Evolutionary conservation across 371 early-diverging fungal genomes (phyloP).

Genomic region (Fennellomyces sp.): DNA sequence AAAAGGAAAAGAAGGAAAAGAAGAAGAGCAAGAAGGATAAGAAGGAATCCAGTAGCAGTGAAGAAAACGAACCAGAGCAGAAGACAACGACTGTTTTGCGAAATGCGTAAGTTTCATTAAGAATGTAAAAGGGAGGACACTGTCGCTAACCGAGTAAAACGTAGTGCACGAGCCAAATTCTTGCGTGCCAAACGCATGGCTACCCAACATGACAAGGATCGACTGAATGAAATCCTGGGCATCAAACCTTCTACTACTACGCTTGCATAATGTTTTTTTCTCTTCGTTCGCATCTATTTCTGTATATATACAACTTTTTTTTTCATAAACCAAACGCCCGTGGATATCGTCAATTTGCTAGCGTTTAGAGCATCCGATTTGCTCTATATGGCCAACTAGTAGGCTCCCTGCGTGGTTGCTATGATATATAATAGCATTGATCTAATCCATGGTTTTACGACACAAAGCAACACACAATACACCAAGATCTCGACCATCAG

Average conservation of each 20-base stretch:
- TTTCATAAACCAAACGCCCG: no score
- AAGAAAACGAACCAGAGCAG: conserved; percentile 26
- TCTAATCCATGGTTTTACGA: no score
- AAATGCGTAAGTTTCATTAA: conserved; percentile 53
- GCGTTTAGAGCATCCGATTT: no score
- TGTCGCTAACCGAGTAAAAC: background rate
- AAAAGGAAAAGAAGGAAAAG: conserved; percentile 19
- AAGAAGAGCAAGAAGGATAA: conserved; percentile 19
- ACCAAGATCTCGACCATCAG: no score
- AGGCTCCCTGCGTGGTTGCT: no score
- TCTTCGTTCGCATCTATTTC: no score
- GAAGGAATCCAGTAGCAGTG: conserved; percentile 27
- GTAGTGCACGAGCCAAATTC: conserved; percentile 75
- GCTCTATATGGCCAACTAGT: no score
- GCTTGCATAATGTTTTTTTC: background rate
- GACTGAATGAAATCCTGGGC: conserved; percentile 60
- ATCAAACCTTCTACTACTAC: conserved; percentile 20
- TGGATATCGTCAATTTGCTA: no score
- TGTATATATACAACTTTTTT: background rate
- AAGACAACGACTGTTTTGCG: conserved; percentile 37
- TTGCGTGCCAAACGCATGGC: conserved; percentile 71
- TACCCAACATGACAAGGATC: conserved; percentile 46
- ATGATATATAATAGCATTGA: no score
- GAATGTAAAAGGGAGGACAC: background rate
- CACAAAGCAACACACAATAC: no score